Evolutionary conservation across 2,329 filamentous ascomycete species (phyloP), one percentile per base, ranked within the genome.

Genomic region (Aspergillus spinulosporus): DNA sequence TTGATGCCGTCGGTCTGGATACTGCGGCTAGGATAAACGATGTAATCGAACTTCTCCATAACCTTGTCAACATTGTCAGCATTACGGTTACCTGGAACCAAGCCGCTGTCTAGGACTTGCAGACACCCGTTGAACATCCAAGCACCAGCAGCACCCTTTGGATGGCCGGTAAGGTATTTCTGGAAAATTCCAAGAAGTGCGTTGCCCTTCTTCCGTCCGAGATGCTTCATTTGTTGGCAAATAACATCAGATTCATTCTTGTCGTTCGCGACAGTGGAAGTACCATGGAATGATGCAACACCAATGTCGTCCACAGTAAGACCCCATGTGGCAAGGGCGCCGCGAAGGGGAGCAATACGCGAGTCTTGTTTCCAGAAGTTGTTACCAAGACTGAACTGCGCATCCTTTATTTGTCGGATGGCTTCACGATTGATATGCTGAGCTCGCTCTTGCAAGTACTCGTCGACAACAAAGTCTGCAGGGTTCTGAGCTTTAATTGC

Each of bases 51-150:
- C 74, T 97, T 85, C 82, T 97, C 93, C 89, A 99, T 95, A 65
- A 92, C 83, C 72, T 92, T 86, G 73, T 99, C 94, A 53, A 99
- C 87, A 65, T 99, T 99, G 80, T 99, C 94, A 50, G 94, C 94
- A 68, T 99, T 99, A 69, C 92, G 89, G 80, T 99, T 99, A 58
- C 94, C 94, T 11, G 94, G 94, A 26, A 99, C 93, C 49, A 99
- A 82, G 70, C 94, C 94, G 50, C 84, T 88, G 81, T 97, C 96
- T 67, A 99, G 85, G 45, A 97, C 91, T 76, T 99, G 94, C 73
- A 99, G 80, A 75, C 90, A 94, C 64, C 94, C 94, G 81, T 99
- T 99, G 84, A 99, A 87, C 94, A 99, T 99, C 92, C 94, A 99
- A 48, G 93, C 94, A 81, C 94, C 94, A 59, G 94, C 94, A 69